These are phyloP conservation scores for Fusarium staphyleae DNA, from an alignment of 2,329 filamentous ascomycete species.

Conservation along the genomic window DNA sequence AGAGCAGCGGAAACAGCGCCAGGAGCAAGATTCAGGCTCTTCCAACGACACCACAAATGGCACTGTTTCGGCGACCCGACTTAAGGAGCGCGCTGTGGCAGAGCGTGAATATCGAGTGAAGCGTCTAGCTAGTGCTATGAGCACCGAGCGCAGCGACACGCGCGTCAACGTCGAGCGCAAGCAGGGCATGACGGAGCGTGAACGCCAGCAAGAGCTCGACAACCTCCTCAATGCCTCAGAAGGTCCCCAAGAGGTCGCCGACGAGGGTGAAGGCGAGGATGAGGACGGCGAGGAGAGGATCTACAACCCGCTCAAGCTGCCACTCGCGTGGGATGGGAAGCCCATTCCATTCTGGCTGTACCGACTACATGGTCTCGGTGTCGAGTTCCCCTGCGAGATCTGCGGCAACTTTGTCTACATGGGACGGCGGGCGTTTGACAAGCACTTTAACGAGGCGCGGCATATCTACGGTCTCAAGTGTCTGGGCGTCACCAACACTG, in stretches of 20 bases:
- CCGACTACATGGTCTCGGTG: slow-evolving; percentile 92
- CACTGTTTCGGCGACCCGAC: slow-evolving; percentile 54
- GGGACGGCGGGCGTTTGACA: slow-evolving; percentile 94
- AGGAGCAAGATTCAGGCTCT: slow-evolving; percentile 50
- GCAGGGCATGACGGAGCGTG: slow-evolving; percentile 96
- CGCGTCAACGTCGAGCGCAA: slow-evolving; percentile 94
- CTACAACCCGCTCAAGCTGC: slow-evolving; percentile 96
- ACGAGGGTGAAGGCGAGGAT: slow-evolving; percentile 72
- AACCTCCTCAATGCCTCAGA: slow-evolving; percentile 69
- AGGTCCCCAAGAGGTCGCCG: slow-evolving; percentile 47
- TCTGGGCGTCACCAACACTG: slow-evolving; percentile 89
- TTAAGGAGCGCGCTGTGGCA: slow-evolving; percentile 91
- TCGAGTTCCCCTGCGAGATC: slow-evolving; percentile 94
- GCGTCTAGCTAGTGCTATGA: slow-evolving; percentile 81
- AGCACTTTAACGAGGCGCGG: slow-evolving; percentile 94
- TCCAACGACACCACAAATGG: slow-evolving; percentile 39
- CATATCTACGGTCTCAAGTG: slow-evolving; percentile 96
- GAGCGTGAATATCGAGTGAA: slow-evolving; percentile 86
- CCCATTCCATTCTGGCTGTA: slow-evolving; percentile 99
- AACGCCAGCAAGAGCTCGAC: slow-evolving; percentile 92
- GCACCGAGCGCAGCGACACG: slow-evolving; percentile 86
- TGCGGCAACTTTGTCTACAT: slow-evolving; percentile 99
- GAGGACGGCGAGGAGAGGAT: slow-evolving; percentile 85
- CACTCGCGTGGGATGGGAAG: slow-evolving; percentile 97
- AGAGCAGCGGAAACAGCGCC: slow-evolving; percentile 64